Evolutionary conservation across 2,329 filamentous ascomycete genomes (phyloP).

Genomic region (Cladophialophora chaetospira): DNA sequence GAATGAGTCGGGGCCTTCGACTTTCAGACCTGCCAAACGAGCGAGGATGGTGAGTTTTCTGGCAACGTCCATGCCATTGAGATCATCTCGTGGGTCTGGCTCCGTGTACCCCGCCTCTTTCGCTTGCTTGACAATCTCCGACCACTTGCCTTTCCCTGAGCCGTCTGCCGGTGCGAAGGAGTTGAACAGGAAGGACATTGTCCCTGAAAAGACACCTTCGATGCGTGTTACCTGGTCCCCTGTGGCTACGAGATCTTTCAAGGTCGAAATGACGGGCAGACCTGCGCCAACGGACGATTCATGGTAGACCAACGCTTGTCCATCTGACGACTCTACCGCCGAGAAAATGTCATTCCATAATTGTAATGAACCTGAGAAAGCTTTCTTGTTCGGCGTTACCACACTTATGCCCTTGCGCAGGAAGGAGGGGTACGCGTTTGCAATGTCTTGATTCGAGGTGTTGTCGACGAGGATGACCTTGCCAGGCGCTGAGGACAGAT

Average conservation of each 20-base stretch:
- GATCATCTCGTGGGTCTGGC: constrained; percentile 80
- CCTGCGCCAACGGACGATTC: constrained; percentile 94
- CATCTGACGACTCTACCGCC: constrained; percentile 54
- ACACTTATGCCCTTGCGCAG: constrained; percentile 81
- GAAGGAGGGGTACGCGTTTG: constrained; percentile 78
- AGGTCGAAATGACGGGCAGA: constrained; percentile 86
- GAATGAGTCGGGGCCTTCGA: constrained; percentile 84
- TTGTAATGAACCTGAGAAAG: constrained; percentile 78
- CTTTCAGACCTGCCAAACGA: constrained; percentile 75
- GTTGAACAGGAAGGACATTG: constrained; percentile 98
- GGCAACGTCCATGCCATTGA: constrained; percentile 89
- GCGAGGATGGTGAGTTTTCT: constrained; percentile 94
- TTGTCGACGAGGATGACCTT: constrained; percentile 90
- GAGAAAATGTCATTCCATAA: constrained; percentile 90
- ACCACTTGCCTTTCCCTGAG: constrained; percentile 74
- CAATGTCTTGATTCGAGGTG: constrained; percentile 86
- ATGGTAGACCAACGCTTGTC: constrained; percentile 80
- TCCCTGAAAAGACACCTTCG: constrained; percentile 96
- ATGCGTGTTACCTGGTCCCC: constrained; percentile 90
- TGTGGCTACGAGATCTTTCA: constrained; percentile 92
- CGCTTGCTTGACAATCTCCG: constrained; percentile 85
- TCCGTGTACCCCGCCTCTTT: constrained; percentile 92
- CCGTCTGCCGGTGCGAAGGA: constrained; percentile 83
- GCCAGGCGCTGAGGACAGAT: constrained; percentile 74
- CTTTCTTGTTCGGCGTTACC: constrained; percentile 98